Evolutionary conservation across 164 flowering plant genomes (phyloP), one percentile per base, ranked within the genome.

Genomic region (Magnolia kwangsiensis): DNA sequence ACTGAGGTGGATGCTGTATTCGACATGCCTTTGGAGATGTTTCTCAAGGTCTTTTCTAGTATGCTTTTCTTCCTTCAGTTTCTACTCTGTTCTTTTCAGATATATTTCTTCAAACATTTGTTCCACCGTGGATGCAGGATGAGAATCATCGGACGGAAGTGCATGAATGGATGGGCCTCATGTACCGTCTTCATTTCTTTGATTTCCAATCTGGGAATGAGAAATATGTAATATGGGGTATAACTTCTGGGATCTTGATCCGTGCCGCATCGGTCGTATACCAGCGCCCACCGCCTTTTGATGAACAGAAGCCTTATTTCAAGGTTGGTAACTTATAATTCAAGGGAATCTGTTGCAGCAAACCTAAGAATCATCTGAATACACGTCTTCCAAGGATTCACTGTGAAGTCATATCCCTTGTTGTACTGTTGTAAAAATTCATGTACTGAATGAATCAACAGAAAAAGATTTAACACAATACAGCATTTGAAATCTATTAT

Each of bases 11-110:
- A 93, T 73, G 86, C 81, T 37, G 81, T 93, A 70, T 95, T 95
- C 72, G 94, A 95, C 77, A 96, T 89, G 75, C 98, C 98, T n/a
- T 81, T 95, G 77, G 98, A 95, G 83, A 95, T 95, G 98, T 95
- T 93, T 81, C 83, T 95, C 76, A 90, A 92, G 98, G 98, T 75
- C 13, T 65, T 2, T 11, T 65, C 27, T 65, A 11, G 63, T 58
- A 3, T 58, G 63, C 19, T 8, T 58, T 8, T 58, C 18, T 58
- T 58, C 19, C 18, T 58, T 2, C 63, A 2, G 63, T 3, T 11
- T 11, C 19, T 58, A 11, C 18, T 31, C 19, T 58, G 13, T 58
- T 4, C 63, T 58, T 58, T 58, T 4, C 63, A 6, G 13, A 11
- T 58, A 11, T 13, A 3, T 51, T 63, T 1, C n/a, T 23, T 71